Conservation (phyloP, 73 alveolate genomes). For the Tetrahymena elliotti region DNA sequence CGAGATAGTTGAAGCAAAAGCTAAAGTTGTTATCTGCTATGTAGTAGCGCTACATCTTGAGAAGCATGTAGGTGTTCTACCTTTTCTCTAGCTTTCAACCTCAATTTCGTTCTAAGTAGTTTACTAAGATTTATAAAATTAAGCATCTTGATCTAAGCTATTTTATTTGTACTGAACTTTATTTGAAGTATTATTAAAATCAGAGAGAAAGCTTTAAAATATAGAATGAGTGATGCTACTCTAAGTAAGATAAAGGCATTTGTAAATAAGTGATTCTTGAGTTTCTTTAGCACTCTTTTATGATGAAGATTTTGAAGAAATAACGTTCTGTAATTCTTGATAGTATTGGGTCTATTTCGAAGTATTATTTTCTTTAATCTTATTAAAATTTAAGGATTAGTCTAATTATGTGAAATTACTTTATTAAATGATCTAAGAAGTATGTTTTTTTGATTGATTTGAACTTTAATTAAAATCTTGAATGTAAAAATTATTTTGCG, state of each 20-base stretch:
- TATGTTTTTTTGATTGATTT: no score
- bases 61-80: not conserved
- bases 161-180: not conserved
- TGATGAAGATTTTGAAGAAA: not conserved
- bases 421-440: no score
- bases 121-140: not conserved
- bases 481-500: not conserved
- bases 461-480: not conserved
- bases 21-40: not conserved
- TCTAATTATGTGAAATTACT: not conserved
- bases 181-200: not conserved
- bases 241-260: not conserved
- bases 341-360: not conserved
- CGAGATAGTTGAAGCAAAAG: not conserved
- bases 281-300: not conserved
- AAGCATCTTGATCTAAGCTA: not conserved
- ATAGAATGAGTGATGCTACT: not conserved
- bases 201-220: not conserved
- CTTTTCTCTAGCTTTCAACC: not conserved
- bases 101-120: not conserved
- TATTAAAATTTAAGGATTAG: no score
- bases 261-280: not conserved
- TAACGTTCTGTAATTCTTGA: not conserved
- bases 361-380: no score
- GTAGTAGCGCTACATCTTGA: not conserved